Evolutionary conservation across 2,329 filamentous ascomycete species (phyloP), one percentile per base, ranked within the genome.

Genomic region (Alternaria gaisen): DNA sequence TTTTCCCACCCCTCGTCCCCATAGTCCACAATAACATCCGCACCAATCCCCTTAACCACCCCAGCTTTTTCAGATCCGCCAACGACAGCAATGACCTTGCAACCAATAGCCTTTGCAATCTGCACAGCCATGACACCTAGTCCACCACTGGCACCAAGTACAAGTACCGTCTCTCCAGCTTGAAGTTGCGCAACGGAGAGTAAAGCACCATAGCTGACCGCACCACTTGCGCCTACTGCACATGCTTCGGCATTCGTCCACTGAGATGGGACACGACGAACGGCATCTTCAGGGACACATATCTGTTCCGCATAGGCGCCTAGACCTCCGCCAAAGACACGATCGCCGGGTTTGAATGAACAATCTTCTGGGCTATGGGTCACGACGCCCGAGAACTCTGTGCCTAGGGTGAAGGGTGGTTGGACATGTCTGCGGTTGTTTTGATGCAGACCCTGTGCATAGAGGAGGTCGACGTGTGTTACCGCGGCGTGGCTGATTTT

Each of bases 381-480:
- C 1, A 89, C 78, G 2, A 82, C 77, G n/a, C 86, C 87, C 1
- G 85, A 80, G 67, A 88, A 89, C 70, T 89, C 86, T n/a, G 85
- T 84, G 12, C 87, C 87, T 0, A 88, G 80, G 1, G 81, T 82
- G 74, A 89, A 89, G 0, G 86, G 86, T 1, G 86, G 87, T 32
- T 78, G 79, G 38, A 86, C 81, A 55, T 86, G 82, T n/a, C 80
- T 81, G 30, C 78, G 80, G 70, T 88, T 88, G 71, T 88, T 89
- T 68, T 89, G 86, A 67, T 89, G 87, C 64, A 83, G 82, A 8
- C 86, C 87, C 68, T 71, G 72, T 3, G 84, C 84, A 70, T 88
- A 88, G 47, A 89, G 81, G 9, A 86, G 82, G 68, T 89, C 87
- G 48, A 88, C 86, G 69, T 87, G 87, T 55, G 88, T 88, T 22